Conservation (phyloP, 805 yeast genomes). For the Debaryomyces tyrocola region DNA sequence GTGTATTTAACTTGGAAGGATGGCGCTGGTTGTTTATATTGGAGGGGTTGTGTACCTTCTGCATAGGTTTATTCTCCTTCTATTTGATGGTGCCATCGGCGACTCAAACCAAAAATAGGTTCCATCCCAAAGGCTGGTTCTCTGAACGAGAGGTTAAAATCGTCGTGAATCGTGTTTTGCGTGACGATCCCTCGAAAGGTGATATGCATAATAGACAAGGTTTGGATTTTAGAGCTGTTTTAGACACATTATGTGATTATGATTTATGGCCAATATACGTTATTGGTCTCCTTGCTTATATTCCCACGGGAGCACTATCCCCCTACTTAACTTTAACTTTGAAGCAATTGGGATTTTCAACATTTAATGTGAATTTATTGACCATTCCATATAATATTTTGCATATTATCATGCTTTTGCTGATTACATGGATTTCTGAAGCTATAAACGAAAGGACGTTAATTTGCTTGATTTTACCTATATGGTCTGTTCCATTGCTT, state of each 20-base stretch:
- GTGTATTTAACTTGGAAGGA: conserved; percentile 18
- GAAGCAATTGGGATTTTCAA: conserved; percentile 25
- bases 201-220: conserved; percentile 66
- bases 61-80: conserved; percentile 7
- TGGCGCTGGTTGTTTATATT: conserved; percentile 17
- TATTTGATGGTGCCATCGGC: conserved; percentile 9
- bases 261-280: conserved; percentile 57
- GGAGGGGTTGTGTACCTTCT: conserved; percentile 13
- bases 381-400: conserved; percentile 24
- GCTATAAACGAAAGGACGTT: conserved; percentile 26
- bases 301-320: conserved; percentile 17
- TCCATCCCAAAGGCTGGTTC: conserved; percentile 36
- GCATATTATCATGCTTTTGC: conserved; percentile 33
- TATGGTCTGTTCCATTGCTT: conserved; percentile 33
- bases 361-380: conserved; percentile 21
- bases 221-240: conserved; percentile 39
- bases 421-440: conserved; percentile 39
- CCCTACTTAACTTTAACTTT: conserved; percentile 51
- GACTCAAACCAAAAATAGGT: conserved; percentile 4
- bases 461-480: conserved; percentile 22
- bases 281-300: conserved; percentile 36
- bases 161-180: conserved; percentile 54
- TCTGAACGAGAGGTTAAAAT: conserved; percentile 56
- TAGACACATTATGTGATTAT: conserved; percentile 45
- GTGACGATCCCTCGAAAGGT: conserved; percentile 64